A percentile compares a stretch with the other conserved stretches of the same genome.
Evolutionary conservation across 768 basidiomycete species (phyloP).

Genomic region (Amanita muscaria): DNA sequence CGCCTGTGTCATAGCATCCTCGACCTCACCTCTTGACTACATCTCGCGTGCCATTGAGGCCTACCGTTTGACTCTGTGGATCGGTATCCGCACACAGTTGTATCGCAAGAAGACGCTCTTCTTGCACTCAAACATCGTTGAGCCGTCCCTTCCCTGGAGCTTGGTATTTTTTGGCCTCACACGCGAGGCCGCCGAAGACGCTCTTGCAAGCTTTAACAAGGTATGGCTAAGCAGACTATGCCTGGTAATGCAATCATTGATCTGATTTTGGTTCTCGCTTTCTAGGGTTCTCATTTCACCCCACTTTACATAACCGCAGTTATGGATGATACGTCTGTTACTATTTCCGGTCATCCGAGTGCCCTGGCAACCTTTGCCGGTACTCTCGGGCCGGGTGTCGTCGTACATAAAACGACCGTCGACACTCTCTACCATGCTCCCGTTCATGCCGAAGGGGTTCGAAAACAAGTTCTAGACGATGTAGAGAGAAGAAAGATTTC

Average conservation of each 20-base stretch:
- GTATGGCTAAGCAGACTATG: conserved; percentile 7
- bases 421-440: conserved; percentile 47
- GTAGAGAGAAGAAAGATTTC: conserved; percentile 31
- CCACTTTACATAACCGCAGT: conserved; percentile 43
- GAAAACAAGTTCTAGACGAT: conserved; percentile 36
- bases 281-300: conserved; percentile 3
- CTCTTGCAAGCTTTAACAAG: conserved; percentile 17
- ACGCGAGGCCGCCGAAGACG: conserved; percentile 15
- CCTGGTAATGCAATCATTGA: not conserved
- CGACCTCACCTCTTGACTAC: conserved; percentile 35
- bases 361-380: conserved; percentile 34
- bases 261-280: conserved; percentile 1
- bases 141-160: conserved; percentile 35
- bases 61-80: conserved; percentile 45
- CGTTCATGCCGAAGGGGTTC: conserved; percentile 22
- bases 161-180: conserved; percentile 28
- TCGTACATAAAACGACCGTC: conserved; percentile 35
- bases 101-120: conserved; percentile 18
- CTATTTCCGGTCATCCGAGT: conserved; percentile 52
- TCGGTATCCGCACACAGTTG: conserved; percentile 35
- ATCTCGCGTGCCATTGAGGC: conserved; percentile 36
- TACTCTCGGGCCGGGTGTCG: conserved; percentile 25
- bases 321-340: conserved; percentile 37
- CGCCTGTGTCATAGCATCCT: conserved; percentile 35
- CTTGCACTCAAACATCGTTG: conserved; percentile 20